These are phyloP conservation scores for Penicillium flavigenum DNA, from an alignment of 495 filamentous ascomycete genomes.

Conservation along the genomic window DNA sequence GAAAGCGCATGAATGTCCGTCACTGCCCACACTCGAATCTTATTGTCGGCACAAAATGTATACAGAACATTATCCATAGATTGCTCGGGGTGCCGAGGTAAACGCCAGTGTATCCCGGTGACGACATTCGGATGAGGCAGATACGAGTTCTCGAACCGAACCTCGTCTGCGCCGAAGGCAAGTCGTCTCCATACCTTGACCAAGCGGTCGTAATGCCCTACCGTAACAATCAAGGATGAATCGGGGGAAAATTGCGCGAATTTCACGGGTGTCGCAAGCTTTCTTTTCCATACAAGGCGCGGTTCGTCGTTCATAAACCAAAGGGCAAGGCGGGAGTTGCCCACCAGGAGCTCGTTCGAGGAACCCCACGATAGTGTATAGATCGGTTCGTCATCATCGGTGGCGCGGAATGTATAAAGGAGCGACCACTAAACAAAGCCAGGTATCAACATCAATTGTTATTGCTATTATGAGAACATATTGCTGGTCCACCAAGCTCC, in stretches of 20 bases:
- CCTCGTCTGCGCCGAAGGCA: slow-evolving; percentile 79
- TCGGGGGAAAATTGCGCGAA: slow-evolving; percentile 83
- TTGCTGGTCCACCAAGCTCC: slow-evolving; percentile 5
- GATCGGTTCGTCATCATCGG: slow-evolving; percentile 46
- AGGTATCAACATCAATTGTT: slow-evolving; percentile 13
- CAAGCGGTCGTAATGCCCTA: slow-evolving; percentile 75
- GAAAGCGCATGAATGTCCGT: slow-evolving; percentile 71
- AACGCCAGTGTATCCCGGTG: slow-evolving; percentile 82
- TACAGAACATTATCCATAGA: slow-evolving; percentile 88
- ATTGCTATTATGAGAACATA: not conserved
- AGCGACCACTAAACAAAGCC: slow-evolving; percentile 52
- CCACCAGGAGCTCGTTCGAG: slow-evolving; percentile 77
- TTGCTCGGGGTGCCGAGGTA: slow-evolving; percentile 71
- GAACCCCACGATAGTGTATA: slow-evolving; percentile 82
- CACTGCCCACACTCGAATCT: slow-evolving; percentile 79
- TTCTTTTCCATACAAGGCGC: slow-evolving; percentile 67
- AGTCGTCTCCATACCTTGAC: slow-evolving; percentile 91
- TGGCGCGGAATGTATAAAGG: slow-evolving; percentile 42
- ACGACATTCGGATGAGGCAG: slow-evolving; percentile 78
- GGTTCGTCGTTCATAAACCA: slow-evolving; percentile 56
- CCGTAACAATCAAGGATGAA: slow-evolving; percentile 78
- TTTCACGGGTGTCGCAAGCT: slow-evolving; percentile 69
- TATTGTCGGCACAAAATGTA: slow-evolving; percentile 82
- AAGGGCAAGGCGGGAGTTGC: slow-evolving; percentile 67
- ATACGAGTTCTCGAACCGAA: slow-evolving; percentile 88